Conservation (phyloP, 2,329 filamentous ascomycete species). For the Zymoseptoria ardabiliae region DNA sequence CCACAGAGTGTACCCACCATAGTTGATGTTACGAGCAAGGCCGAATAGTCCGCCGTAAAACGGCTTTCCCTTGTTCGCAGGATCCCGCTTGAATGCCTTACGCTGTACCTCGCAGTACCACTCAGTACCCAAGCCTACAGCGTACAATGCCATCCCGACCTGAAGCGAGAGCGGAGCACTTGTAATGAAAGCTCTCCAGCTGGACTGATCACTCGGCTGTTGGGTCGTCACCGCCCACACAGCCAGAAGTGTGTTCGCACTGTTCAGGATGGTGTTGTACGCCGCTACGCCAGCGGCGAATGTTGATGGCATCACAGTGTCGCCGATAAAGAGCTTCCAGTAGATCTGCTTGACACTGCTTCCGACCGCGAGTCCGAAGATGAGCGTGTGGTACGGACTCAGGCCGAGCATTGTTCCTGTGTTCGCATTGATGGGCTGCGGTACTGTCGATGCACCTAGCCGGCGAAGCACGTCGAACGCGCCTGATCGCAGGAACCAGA, state of each 20-base stretch:
- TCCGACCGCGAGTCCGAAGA: slow-evolving; percentile 19
- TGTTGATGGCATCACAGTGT: slow-evolving; percentile 11
- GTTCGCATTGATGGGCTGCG: neutral
- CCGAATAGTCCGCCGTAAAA: slow-evolving; percentile 20
- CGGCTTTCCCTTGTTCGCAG: slow-evolving; percentile 20
- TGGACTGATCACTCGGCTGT: slow-evolving; percentile 6
- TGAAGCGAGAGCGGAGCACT: slow-evolving; percentile 5
- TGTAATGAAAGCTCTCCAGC: slow-evolving; percentile 6
- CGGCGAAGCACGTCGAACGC: neutral
- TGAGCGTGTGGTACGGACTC: slow-evolving; percentile 17
- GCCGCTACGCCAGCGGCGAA: slow-evolving; percentile 13
- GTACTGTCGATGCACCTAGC: slow-evolving; percentile 2
- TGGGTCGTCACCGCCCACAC: slow-evolving; percentile 18
- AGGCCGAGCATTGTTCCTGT: slow-evolving; percentile 12
- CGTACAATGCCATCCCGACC: slow-evolving; percentile 15
- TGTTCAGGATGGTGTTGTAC: slow-evolving; percentile 22
- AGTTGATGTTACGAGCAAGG: slow-evolving; percentile 23
- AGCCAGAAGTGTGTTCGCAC: slow-evolving; percentile 17
- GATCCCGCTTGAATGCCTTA: slow-evolving; percentile 19
- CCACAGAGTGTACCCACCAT: slow-evolving; percentile 24
- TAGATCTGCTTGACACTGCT: slow-evolving; percentile 22
- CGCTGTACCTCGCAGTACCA: slow-evolving; percentile 24
- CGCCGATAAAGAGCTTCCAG: slow-evolving; percentile 19
- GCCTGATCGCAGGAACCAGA: slow-evolving; percentile 14
- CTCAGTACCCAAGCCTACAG: slow-evolving; percentile 17